Evolutionary conservation across 2,329 filamentous ascomycete species (phyloP).

Genomic region (Aspergillus udagawae): DNA sequence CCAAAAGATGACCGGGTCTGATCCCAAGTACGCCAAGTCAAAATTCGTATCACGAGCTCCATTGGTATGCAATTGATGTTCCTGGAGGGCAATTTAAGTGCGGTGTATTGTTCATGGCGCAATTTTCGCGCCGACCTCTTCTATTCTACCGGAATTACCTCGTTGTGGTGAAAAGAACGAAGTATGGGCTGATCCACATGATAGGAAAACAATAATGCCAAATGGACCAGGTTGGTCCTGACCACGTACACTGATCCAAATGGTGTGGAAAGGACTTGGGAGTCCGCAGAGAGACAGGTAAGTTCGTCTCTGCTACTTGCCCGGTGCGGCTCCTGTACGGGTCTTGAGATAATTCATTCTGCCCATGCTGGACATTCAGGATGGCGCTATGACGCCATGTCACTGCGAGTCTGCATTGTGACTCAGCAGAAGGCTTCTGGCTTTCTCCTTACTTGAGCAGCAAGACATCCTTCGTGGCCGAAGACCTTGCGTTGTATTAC

Average conservation of each 20-base stretch:
- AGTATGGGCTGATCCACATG: background rate
- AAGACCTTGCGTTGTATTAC: background rate
- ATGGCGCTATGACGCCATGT: background rate
- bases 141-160: background rate
- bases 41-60: slow-evolving; percentile 29
- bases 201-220: slow-evolving; percentile 37
- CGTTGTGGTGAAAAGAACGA: background rate
- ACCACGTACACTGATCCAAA: slow-evolving; percentile 42
- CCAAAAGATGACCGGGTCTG: slow-evolving; percentile 9
- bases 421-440: background rate
- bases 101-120: background rate
- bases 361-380: background rate
- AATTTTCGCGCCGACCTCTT: background rate
- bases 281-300: slow-evolving; percentile 43
- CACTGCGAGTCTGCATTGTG: background rate
- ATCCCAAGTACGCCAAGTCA: slow-evolving; percentile 22
- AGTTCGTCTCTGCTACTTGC: slow-evolving; percentile 2
- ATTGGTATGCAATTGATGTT: slow-evolving; percentile 24
- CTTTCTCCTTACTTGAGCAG: background rate
- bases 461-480: background rate
- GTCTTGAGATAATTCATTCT: background rate
- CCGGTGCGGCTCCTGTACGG: background rate
- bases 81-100: background rate
- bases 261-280: slow-evolving; percentile 42
- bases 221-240: slow-evolving; percentile 42